phyloP scores from a whole-genome alignment of 208 protist genomes.

The Acanthamoeba castellanii region DNA sequence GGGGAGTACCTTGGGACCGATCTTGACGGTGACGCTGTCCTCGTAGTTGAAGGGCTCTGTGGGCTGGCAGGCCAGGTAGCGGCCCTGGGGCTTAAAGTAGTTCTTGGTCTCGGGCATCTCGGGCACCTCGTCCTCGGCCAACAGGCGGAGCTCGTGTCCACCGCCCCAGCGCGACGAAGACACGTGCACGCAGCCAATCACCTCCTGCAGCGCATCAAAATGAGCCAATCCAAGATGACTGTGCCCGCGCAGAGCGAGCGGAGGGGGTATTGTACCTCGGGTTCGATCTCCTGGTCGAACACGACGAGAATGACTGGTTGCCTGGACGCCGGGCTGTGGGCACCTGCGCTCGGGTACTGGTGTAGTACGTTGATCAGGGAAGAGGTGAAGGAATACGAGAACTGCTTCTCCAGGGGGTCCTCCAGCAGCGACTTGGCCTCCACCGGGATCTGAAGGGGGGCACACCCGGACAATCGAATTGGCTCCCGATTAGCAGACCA shows the following conservation, averaged over 20 bases:
- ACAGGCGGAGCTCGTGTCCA: background rate
- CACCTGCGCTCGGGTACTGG: background rate
- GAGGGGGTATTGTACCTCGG: conserved; percentile 5
- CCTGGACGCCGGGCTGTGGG: background rate
- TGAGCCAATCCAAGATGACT: background rate
- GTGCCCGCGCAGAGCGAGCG: background rate
- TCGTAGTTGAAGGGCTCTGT: conserved; percentile 6
- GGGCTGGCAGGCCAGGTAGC: conserved; percentile 45
- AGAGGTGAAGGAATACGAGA: background rate
- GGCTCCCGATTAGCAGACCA: background rate
- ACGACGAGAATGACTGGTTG: conserved; percentile 55
- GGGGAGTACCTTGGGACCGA: conserved; percentile 63
- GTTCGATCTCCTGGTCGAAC: conserved; percentile 69
- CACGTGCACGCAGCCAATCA: conserved; percentile 40
- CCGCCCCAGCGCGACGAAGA: conserved; percentile 40
- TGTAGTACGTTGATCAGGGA: background rate
- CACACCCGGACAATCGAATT: background rate
- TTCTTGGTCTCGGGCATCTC: background rate
- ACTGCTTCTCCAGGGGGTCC: conserved; percentile 46
- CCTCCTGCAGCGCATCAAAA: background rate
- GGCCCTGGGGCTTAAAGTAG: background rate
- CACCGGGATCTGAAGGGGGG: background rate
- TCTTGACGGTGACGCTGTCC: conserved; percentile 57
- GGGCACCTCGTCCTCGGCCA: conserved; percentile 43
- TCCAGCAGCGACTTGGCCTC: conserved; percentile 24